phyloP scores from a whole-genome alignment of 345 rosid species.

The Heritiera fomes region DNA sequence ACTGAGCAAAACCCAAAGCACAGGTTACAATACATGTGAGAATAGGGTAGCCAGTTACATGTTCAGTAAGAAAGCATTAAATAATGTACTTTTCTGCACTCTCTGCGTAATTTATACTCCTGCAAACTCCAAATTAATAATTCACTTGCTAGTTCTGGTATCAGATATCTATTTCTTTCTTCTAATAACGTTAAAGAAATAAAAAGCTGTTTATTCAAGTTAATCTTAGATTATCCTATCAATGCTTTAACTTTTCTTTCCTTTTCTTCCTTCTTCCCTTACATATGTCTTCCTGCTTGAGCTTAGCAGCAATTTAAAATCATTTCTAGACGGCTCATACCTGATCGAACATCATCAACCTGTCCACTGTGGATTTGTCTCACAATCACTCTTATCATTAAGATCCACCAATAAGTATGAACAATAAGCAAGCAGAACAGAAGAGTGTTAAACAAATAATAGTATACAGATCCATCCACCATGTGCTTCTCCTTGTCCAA shows the following conservation, averaged over 20 bases:
- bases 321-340: conserved; percentile 12
- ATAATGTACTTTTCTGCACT: neutral
- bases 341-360: conserved; percentile 35
- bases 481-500: conserved; percentile 51
- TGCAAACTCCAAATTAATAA: neutral
- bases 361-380: conserved; percentile 54
- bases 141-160: neutral
- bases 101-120: neutral
- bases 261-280: neutral
- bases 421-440: conserved; percentile 65
- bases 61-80: neutral
- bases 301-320: conserved; percentile 2
- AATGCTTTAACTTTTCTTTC: neutral
- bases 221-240: neutral
- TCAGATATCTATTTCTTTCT: neutral
- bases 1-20: neutral
- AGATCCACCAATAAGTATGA: conserved; percentile 75
- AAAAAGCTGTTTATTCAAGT: neutral
- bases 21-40: neutral
- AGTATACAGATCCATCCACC: conserved; percentile 51
- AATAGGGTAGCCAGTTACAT: neutral
- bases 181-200: neutral
- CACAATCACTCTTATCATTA: conserved; percentile 62
- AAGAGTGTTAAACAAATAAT: conserved; percentile 79
- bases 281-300: neutral